phyloP scores from a whole-genome alignment of 2,329 filamentous ascomycete genomes.

The Pseudonectria foliicola region DNA sequence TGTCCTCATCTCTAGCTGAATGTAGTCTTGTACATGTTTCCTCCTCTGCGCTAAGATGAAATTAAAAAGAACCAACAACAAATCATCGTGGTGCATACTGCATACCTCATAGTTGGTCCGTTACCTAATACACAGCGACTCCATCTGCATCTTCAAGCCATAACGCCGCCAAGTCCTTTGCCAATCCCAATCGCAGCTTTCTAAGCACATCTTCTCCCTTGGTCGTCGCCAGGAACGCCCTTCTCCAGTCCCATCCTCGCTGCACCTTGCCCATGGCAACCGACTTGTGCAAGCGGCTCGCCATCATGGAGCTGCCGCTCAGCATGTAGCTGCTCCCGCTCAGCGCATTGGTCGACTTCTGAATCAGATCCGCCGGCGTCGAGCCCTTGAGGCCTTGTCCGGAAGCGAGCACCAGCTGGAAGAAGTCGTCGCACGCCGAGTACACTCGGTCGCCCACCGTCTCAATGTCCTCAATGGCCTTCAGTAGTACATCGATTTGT shows the following conservation, averaged over 20 bases:
- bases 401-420: conserved; percentile 67
- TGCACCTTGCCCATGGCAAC: conserved; percentile 47
- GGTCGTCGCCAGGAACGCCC: conserved; percentile 62
- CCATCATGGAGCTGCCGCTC: conserved; percentile 66
- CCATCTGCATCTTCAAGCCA: conserved; percentile 63
- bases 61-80: conserved; percentile 4
- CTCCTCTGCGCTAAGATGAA: too few species aligned
- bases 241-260: conserved; percentile 71
- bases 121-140: conserved; percentile 33
- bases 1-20: too few species aligned
- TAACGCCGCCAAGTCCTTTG: conserved; percentile 62
- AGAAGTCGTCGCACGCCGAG: conserved; percentile 68
- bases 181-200: conserved; percentile 64
- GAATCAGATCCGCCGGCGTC: conserved; percentile 58
- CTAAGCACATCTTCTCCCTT: conserved; percentile 64
- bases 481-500: conserved; percentile 69
- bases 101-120: conserved; percentile 3
- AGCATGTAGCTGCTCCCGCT: conserved; percentile 59
- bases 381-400: conserved; percentile 56
- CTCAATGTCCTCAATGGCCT: conserved; percentile 72
- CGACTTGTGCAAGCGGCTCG: conserved; percentile 54
- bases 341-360: conserved; percentile 48
- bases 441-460: conserved; percentile 68
- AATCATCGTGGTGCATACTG: conserved; percentile 2
- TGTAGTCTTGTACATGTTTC: background rate